These are phyloP conservation scores for Dioscorea dumetorum DNA, from an alignment of 106 monocot species.

Conservation along the genomic window DNA sequence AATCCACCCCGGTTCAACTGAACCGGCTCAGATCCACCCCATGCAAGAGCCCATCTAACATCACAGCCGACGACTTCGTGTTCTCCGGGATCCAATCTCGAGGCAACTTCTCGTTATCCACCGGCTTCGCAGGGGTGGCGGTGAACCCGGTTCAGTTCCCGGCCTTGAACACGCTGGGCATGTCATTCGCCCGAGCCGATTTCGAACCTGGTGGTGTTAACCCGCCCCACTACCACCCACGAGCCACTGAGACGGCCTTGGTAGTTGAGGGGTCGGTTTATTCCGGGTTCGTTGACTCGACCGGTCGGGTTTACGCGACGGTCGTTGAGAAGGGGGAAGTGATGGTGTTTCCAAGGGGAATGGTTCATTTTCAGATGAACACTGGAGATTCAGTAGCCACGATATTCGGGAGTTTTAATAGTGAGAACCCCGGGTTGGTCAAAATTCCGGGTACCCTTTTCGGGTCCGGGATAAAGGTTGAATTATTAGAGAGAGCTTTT, in stretches of 20 bases:
- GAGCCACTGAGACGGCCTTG: conserved; percentile 53
- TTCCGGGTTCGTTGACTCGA: conserved; percentile 46
- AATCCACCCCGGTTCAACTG: conserved; percentile 11
- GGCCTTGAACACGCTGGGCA: conserved; percentile 51
- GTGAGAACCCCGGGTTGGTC: conserved; percentile 50
- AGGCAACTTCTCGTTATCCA: conserved; percentile 15
- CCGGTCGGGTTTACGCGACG: conserved; percentile 29
- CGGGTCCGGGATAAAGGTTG: conserved; percentile 40
- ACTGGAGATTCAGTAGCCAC: conserved; percentile 29
- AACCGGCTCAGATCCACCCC: conserved; percentile 28
- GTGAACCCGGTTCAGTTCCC: conserved; percentile 39
- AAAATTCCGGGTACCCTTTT: conserved; percentile 44
- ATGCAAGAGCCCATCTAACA: conserved; percentile 32
- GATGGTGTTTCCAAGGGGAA: conserved; percentile 49
- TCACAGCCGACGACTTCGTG: conserved; percentile 39
- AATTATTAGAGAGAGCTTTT: conserved; percentile 57
- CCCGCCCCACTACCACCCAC: conserved; percentile 63
- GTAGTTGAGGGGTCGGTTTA: conserved; percentile 40
- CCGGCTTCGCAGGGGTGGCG: conserved; percentile 39
- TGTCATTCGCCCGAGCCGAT: conserved; percentile 57
- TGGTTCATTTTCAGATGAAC: conserved; percentile 68
- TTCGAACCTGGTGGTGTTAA: conserved; percentile 42
- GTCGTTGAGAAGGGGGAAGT: conserved; percentile 37
- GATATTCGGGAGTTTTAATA: conserved; percentile 46
- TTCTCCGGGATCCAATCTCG: conserved; percentile 33